Evolutionary conservation across 2,329 filamentous ascomycete genomes (phyloP).

Genomic region (Aureobasidium sp.): DNA sequence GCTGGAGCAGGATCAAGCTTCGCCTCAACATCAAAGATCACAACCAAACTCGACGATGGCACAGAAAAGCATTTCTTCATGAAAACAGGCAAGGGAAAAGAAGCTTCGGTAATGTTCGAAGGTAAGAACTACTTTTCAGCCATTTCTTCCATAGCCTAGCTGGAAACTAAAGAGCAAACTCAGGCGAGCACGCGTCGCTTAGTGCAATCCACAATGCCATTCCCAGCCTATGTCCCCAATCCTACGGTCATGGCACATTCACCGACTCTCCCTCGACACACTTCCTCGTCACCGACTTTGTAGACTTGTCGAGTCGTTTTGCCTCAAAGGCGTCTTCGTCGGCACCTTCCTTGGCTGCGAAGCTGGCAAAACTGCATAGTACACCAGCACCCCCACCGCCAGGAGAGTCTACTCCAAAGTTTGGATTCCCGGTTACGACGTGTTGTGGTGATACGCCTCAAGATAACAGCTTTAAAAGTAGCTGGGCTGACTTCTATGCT

Average conservation of each 20-base stretch:
- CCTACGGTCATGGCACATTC: conserved; percentile 63
- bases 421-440: conserved; percentile 77
- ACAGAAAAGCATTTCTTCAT: conserved; percentile 58
- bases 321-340: conserved; percentile 23
- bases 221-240: conserved; percentile 67
- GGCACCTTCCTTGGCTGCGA: conserved; percentile 58
- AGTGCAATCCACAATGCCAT: conserved; percentile 70
- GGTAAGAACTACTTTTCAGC: conserved; percentile 26
- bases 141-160: conserved; percentile 14
- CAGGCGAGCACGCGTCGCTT: conserved; percentile 75
- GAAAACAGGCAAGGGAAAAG: conserved; percentile 58
- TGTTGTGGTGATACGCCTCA: conserved; percentile 83
- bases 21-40: conserved; percentile 58
- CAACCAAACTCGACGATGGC: conserved; percentile 41
- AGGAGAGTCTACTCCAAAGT: conserved; percentile 55
- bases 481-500: conserved; percentile 83
- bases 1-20: conserved; percentile 56
- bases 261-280: conserved; percentile 41
- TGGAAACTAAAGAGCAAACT: conserved; percentile 18
- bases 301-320: conserved; percentile 51
- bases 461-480: conserved; percentile 63
- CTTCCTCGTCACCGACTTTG: conserved; percentile 68
- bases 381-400: conserved; percentile 62
- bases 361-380: conserved; percentile 72
- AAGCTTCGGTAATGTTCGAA: conserved; percentile 62